phyloP scores from a whole-genome alignment of 2,329 filamentous ascomycete genomes.

The Mycogone perniciosa region DNA sequence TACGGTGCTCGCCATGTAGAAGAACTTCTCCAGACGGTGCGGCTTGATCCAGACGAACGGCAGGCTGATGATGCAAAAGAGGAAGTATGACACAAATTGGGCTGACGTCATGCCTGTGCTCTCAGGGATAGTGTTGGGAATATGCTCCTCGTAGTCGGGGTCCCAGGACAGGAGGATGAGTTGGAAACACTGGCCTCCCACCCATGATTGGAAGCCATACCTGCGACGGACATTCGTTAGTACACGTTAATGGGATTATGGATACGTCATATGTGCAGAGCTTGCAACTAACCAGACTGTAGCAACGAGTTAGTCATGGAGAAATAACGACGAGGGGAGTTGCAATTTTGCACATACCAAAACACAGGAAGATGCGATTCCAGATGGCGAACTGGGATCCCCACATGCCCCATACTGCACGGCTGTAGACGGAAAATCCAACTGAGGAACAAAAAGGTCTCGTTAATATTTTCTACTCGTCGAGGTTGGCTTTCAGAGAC shows the following conservation, averaged over 20 bases:
- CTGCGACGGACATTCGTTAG: conserved; percentile 14
- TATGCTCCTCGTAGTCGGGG: conserved; percentile 35
- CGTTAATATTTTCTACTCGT: background rate
- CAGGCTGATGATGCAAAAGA: conserved; percentile 38
- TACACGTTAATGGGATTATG: background rate
- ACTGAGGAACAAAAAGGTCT: conserved; percentile 15
- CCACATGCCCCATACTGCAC: conserved; percentile 35
- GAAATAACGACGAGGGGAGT: background rate
- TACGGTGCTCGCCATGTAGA: conserved; percentile 33
- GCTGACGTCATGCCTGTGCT: conserved; percentile 39
- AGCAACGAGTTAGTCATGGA: conserved; percentile 5
- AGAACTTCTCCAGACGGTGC: conserved; percentile 36
- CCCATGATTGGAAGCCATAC: conserved; percentile 41
- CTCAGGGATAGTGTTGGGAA: conserved; percentile 35
- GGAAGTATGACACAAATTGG: conserved; percentile 36
- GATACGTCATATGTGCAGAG: background rate
- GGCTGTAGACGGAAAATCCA: conserved; percentile 34
- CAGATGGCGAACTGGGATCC: conserved; percentile 37
- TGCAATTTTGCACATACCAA: conserved; percentile 26
- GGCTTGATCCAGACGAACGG: conserved; percentile 40
- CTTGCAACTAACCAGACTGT: conserved; percentile 20
- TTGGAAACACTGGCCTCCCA: conserved; percentile 40
- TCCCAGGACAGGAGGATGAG: conserved; percentile 40
- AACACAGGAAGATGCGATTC: conserved; percentile 36
- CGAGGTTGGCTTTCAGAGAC: background rate